Evolutionary conservation across 345 rosid genomes (phyloP), one percentile per base, ranked within the genome.

Genomic region (Iberis pinnata): DNA sequence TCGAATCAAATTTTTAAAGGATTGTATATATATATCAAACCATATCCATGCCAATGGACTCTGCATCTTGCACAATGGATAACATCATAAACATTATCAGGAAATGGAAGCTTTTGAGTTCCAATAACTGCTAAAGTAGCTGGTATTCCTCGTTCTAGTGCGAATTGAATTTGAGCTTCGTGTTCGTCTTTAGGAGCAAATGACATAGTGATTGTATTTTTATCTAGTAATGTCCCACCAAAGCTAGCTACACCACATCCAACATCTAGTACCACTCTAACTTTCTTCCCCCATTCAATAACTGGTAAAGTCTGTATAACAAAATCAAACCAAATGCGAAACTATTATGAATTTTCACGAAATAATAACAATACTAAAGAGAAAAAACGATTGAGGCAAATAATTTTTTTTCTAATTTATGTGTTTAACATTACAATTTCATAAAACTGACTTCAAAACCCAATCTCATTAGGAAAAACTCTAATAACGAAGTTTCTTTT

Each of bases 181-280:
- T 90, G 98, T 58, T 90, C 96, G 69, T 87, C 98, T 75, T 90
- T 90, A 2, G 98, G 96, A 45, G 96, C 98, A 61, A 90, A 73
- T 17, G 98, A 90, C 96, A 90, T 82, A 29, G 96, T 81, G 42
- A 87, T 75, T n/a, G 82, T 96, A 49, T 75, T 62, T 73, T 67
- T 84, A 26, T 84, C 83, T 26, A 82, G 65, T 72, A 90, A 78
- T 41, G 81, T 76, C 43, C 98, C 98, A 53, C 98, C 96, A 57
- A 90, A 82, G 81, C 86, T 82, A 39, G 98, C 96, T 45, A 90
- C 95, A 17, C 98, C 96, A 48, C 95, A 84, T 18, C 92, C 96
- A 37, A 87, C 96, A 72, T 90, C 96, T 32, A 90, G 74, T 49
- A 79, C 69, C 42, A 90, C 93, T 65, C 93, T 79, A 9, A 73